These are phyloP conservation scores for Rhizodiscina lignyota DNA, from an alignment of 495 filamentous ascomycete genomes.

Conservation along the genomic window DNA sequence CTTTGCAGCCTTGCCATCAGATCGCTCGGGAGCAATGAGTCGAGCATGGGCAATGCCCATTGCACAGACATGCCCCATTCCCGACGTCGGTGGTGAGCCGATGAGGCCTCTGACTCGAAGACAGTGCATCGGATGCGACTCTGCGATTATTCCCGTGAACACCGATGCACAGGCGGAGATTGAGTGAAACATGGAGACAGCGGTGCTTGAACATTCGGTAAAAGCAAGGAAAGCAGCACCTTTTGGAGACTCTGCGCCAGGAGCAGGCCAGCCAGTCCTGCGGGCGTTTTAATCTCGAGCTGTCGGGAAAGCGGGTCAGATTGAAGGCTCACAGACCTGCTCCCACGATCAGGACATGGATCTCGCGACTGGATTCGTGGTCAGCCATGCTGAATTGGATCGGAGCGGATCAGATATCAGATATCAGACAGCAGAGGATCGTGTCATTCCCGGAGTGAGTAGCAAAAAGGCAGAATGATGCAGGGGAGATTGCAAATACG, in stretches of 20 bases:
- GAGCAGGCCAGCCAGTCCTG: conserved; percentile 2
- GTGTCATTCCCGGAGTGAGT: no score
- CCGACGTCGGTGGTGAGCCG: conserved; percentile 2
- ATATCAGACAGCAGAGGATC: no score
- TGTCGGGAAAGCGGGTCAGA: neutral
- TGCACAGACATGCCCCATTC: conserved; percentile 5
- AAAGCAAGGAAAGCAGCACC: neutral
- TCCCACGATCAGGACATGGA: conserved; percentile 3
- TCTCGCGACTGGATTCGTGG: no score
- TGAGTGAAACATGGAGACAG: neutral
- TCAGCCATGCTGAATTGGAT: no score
- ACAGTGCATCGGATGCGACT: conserved; percentile 4
- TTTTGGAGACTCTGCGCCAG: conserved; percentile 3
- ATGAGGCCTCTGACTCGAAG: conserved; percentile 3
- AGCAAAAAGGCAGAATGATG: no score
- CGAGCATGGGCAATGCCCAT: conserved; percentile 1
- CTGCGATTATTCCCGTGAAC: neutral
- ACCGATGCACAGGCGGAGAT: no score
- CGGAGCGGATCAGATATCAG: no score
- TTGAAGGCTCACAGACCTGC: conserved; percentile 1
- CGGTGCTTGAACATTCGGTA: neutral
- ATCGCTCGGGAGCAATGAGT: neutral
- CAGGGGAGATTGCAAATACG: no score
- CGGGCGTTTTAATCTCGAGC: neutral
- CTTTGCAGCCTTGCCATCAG: neutral